Base-by-base conservation (phyloP, 768 basidiomycete genomes). In the Piloderma croceum region DNA sequence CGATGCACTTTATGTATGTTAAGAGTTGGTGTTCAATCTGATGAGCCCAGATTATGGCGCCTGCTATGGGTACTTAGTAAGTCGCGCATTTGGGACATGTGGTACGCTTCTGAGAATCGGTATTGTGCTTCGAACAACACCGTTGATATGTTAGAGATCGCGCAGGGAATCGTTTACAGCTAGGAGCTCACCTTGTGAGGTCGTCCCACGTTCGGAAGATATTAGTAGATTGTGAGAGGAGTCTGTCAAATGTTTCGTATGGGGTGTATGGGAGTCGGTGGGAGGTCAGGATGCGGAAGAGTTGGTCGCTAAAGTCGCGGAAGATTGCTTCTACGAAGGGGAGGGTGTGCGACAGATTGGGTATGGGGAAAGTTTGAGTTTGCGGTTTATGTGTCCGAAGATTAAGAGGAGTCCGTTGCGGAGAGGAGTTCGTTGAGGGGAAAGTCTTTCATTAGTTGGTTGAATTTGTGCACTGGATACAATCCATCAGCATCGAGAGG, bases 61-160 rank as follows among this genome's bases (percentile, higher is more conserved):
- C 90, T 1, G 96, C 90, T 39, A 99, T 96, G n/a, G 93, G 91
- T 2, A n/a, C n/a, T n/a, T n/a, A 94, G 94, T 7, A 98, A 72
- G 60, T 99, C 96, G 19, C 96, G 90, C 81, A 98, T 90, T 61
- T 96, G 92, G 0, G 93, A 85, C 94, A 98, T 97, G 63, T 96
- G 90, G 58, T 87, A 93, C 7, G 93, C 88, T 65, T 97, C 90
- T 1, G 92, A 97, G 60, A 81, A 83, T 11, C 92, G 88, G 60
- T 98, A 98, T 60, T 91, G 89, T 5, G 85, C 86, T 72, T 94
- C 94, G 72, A 98, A 97, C 83, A 90, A 46, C 24, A 23, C 5
- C 15, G 31, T 11, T 15, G 17, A 29, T n/a, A n/a, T 15, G 27
- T 29, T 15, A 29, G 15, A 29, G 27, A 29, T 6, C 10, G 13